A percentile compares a stretch with the other conserved stretches of the same genome.
These are phyloP conservation scores for Trichophyton schoenleinii DNA, from an alignment of 2,329 filamentous ascomycete genomes.

Conservation along the genomic window DNA sequence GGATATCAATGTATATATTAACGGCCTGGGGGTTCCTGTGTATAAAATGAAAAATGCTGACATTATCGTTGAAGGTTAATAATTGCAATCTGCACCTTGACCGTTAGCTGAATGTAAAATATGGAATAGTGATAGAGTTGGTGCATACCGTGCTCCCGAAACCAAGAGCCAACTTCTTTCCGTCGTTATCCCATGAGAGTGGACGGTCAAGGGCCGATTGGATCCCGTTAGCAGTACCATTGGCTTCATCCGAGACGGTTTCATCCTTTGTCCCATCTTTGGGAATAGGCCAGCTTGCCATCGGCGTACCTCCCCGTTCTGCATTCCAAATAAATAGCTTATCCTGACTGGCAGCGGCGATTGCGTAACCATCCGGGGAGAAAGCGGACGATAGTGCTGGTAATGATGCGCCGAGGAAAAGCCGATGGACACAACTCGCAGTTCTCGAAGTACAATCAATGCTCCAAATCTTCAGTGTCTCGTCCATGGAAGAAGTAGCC, in stretches of 20 bases:
- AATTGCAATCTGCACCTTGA: slow-evolving; percentile 18
- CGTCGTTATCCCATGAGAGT: slow-evolving; percentile 42
- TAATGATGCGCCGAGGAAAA: slow-evolving; percentile 24
- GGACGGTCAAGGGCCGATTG: slow-evolving; percentile 30
- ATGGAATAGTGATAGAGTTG: not conserved
- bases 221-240: slow-evolving; percentile 17
- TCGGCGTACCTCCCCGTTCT: slow-evolving; percentile 31
- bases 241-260: slow-evolving; percentile 23
- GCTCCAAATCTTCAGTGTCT: slow-evolving; percentile 35
- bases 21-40: not conserved
- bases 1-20: not conserved
- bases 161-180: slow-evolving; percentile 41
- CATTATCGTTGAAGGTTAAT: slow-evolving; percentile 30
- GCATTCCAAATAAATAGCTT: slow-evolving; percentile 36
- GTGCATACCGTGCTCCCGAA: slow-evolving; percentile 36
- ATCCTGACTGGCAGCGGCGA: slow-evolving; percentile 34
- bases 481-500: slow-evolving; percentile 35
- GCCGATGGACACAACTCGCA: slow-evolving; percentile 25
- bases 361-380: slow-evolving; percentile 36
- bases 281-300: slow-evolving; percentile 30
- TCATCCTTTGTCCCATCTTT: slow-evolving; percentile 20
- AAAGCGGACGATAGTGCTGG: slow-evolving; percentile 34
- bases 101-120: not conserved
- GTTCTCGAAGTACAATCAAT: slow-evolving; percentile 27
- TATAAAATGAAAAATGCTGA: not conserved